Base-by-base conservation (phyloP, 768 basidiomycete species). In the Boletus barrowsii region DNA sequence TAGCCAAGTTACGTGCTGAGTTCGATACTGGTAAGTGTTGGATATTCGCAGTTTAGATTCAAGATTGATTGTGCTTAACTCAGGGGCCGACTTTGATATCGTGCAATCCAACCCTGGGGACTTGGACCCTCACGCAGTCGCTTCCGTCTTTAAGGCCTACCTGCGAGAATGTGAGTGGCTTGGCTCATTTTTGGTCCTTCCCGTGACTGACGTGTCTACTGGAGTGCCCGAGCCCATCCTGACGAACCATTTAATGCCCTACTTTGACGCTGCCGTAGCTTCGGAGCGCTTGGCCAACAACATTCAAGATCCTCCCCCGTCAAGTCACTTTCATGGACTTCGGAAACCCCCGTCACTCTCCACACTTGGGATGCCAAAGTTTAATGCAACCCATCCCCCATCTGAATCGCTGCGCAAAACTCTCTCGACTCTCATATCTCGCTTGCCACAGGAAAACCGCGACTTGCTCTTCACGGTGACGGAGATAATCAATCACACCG, bases 51-150 rank as follows among this genome's bases (percentile, higher is more conserved):
- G 26, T 26, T 35, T 42, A 43, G 39, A 45, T 39, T 33, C 11
- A 17, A 39, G n/a, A 49, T 17, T 51, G 46, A 71, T 26, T 33
- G 17, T 22, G 32, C 22, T 47, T 24, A 53, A 67, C 37, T 39
- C 63, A 87, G 92, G 93, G 53, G 88, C 87, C 48, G 95, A 98
- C 72, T 92, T 87, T 62, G 87, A 93, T 65, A 81, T 98, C 73
- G 72, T 78, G 39, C 81, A 83, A 57, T 88, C 86, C 58, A 80
- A 81, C 47, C 93, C 93, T 24, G 84, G 88, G 9, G 93, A 98
- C 64, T 73, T 98, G 35, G 95, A 98, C 66, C 95, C 95, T 44
- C 93, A 98, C 69, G 91, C 93, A 1, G 94, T 98, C 8, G 86
- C 94, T 18, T 90, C 91, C 24, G 75, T 96, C 30, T 97, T 96